These are phyloP conservation scores for Trichoderma sp. DNA, from an alignment of 2,329 filamentous ascomycete genomes.

Conservation along the genomic window DNA sequence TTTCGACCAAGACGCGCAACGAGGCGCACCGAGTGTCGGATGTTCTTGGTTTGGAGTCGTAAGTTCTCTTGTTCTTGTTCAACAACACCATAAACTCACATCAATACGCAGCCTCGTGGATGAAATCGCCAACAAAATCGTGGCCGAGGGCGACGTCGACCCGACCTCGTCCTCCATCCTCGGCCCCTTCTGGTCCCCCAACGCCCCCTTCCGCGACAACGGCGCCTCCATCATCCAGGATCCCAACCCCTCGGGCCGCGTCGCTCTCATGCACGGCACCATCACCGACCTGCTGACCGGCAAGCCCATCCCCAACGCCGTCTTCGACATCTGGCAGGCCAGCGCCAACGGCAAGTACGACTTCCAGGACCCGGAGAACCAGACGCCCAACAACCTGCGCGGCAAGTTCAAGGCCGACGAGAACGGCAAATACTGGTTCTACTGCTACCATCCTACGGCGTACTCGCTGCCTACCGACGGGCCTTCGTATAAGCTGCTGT, in stretches of 20 bases:
- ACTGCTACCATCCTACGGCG: conserved; percentile 72
- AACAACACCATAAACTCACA: not conserved
- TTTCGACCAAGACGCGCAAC: conserved; percentile 66
- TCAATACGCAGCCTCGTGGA: conserved; percentile 47
- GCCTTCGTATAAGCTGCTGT: conserved; percentile 42
- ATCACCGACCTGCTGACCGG: conserved; percentile 64
- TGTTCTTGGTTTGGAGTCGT: conserved; percentile 71
- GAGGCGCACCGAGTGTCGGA: conserved; percentile 73
- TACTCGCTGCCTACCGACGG: conserved; percentile 69
- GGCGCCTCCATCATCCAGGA: conserved; percentile 67
- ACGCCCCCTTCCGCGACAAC: conserved; percentile 68
- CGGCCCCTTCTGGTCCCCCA: conserved; percentile 74
- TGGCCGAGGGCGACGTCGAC: conserved; percentile 58
- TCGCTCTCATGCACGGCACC: conserved; percentile 67
- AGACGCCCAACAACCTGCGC: conserved; percentile 70
- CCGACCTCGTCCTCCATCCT: conserved; percentile 76
- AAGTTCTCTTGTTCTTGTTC: conserved; percentile 32
- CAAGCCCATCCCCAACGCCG: conserved; percentile 63
- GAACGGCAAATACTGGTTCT: conserved; percentile 69
- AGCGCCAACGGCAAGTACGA: conserved; percentile 74
- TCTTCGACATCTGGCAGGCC: conserved; percentile 78
- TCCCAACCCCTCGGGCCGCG: conserved; percentile 55
- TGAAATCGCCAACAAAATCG: conserved; percentile 63
- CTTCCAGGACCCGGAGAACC: conserved; percentile 70
- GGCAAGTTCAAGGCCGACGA: conserved; percentile 72